phyloP scores from a whole-genome alignment of 805 yeast species.

The Saitoella complicata region DNA sequence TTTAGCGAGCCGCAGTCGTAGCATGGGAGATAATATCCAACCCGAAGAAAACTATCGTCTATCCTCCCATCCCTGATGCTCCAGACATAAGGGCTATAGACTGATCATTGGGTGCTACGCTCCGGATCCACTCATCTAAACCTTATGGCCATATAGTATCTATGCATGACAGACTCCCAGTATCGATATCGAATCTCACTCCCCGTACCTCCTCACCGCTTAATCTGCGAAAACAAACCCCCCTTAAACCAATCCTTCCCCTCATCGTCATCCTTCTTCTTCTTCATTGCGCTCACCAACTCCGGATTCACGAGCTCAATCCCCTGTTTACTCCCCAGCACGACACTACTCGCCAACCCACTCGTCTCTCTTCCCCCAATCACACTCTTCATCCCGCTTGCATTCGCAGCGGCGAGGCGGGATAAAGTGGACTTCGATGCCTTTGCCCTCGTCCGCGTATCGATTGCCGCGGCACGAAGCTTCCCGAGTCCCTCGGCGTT shows the following conservation, averaged over 20 bases:
- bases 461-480: slow-evolving; percentile 20
- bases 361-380: slow-evolving; percentile 3
- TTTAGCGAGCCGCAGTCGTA: too few relatives aligned
- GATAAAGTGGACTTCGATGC: slow-evolving; percentile 28
- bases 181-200: too few relatives aligned
- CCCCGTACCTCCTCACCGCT: neutral
- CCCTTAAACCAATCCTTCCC: slow-evolving; percentile 14
- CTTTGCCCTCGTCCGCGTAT: slow-evolving; percentile 38
- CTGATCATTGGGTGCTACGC: too few relatives aligned
- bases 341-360: slow-evolving; percentile 13
- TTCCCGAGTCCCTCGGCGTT: slow-evolving; percentile 13
- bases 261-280: slow-evolving; percentile 6
- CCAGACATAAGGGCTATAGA: too few relatives aligned
- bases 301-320: slow-evolving; percentile 16
- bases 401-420: neutral
- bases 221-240: slow-evolving; percentile 12
- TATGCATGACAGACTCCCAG: too few relatives aligned
- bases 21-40: too few relatives aligned
- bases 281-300: neutral
- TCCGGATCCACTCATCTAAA: too few relatives aligned
- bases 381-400: neutral
- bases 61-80: too few relatives aligned
- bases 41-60: too few relatives aligned
- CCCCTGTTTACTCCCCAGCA: slow-evolving; percentile 16
- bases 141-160: too few relatives aligned